A percentile compares a stretch with the other conserved stretches of the same genome.
Conservation (phyloP, 208 protist species). For the Trypanosoma lewisi region DNA sequence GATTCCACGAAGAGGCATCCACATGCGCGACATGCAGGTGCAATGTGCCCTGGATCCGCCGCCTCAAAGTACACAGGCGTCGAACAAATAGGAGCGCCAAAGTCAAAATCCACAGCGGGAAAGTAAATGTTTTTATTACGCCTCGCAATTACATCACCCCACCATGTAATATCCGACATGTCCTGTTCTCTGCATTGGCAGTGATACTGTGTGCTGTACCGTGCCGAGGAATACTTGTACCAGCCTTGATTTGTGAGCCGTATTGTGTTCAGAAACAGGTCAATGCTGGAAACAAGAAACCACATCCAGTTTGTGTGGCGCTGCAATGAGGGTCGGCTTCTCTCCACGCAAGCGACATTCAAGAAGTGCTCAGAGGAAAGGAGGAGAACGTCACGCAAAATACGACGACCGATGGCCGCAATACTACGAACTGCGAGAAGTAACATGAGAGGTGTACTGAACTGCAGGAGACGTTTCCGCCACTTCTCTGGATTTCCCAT, state of each 20-base stretch:
- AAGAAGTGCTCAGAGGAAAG: slow-evolving; percentile 70
- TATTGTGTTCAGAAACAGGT: slow-evolving; percentile 75
- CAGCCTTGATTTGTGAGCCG: slow-evolving; percentile 65
- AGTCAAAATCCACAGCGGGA: slow-evolving; percentile 76
- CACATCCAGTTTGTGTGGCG: slow-evolving; percentile 63
- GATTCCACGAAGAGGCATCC: slow-evolving; percentile 53
- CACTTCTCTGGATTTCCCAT: slow-evolving; percentile 45
- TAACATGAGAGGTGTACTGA: slow-evolving; percentile 62
- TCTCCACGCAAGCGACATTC: slow-evolving; percentile 46
- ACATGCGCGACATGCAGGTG: slow-evolving; percentile 68
- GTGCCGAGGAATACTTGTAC: slow-evolving; percentile 64
- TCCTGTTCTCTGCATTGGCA: slow-evolving; percentile 61
- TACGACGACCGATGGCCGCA: slow-evolving; percentile 57
- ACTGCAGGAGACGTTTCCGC: slow-evolving; percentile 55
- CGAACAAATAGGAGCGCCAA: slow-evolving; percentile 73
- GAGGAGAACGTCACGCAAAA: slow-evolving; percentile 70
- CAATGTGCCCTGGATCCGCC: slow-evolving; percentile 61
- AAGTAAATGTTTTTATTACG: slow-evolving; percentile 72
- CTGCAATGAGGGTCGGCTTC: slow-evolving; percentile 50
- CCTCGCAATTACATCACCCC: slow-evolving; percentile 52
- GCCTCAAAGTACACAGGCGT: slow-evolving; percentile 73
- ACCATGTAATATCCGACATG: slow-evolving; percentile 36
- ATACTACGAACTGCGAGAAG: slow-evolving; percentile 71
- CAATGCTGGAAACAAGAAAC: slow-evolving; percentile 65
- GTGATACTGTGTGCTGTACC: slow-evolving; percentile 52